These are phyloP conservation scores for Leptomonas pyrrhocoris DNA, from an alignment of 208 protist species.

Conservation along the genomic window DNA sequence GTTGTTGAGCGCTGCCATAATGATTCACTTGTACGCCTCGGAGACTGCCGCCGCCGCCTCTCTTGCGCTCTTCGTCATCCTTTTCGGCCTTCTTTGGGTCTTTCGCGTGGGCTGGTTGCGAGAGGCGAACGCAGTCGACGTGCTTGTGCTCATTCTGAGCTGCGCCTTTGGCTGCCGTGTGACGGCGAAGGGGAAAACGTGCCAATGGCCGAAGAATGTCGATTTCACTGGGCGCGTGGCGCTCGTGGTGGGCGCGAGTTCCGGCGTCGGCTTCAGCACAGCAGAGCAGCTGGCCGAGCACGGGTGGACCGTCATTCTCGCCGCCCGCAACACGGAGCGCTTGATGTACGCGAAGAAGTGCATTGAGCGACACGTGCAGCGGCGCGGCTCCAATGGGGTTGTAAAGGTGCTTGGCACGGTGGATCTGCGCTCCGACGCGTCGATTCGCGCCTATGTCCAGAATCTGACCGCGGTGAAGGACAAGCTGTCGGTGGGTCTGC, in stretches of 20 bases:
- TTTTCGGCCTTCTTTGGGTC: conserved; percentile 20
- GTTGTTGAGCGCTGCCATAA: conserved; percentile 7
- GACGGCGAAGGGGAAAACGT: conserved; percentile 48
- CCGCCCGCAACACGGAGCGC: conserved; percentile 55
- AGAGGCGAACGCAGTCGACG: conserved; percentile 14
- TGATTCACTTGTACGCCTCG: conserved; percentile 72
- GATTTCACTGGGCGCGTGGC: conserved; percentile 71
- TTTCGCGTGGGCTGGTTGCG: conserved; percentile 26
- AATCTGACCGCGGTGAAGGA: conserved; percentile 38
- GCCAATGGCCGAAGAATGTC: conserved; percentile 61
- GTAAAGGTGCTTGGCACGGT: conserved; percentile 72
- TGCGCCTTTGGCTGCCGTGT: conserved; percentile 52
- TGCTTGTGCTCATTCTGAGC: conserved; percentile 44
- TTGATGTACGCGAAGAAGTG: conserved; percentile 56
- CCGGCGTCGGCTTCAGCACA: conserved; percentile 77
- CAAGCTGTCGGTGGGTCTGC: conserved; percentile 54
- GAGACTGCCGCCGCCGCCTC: conserved; percentile 48
- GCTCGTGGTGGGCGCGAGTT: conserved; percentile 79
- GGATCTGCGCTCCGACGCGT: conserved; percentile 67
- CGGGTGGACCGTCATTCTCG: conserved; percentile 81
- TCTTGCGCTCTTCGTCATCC: conserved; percentile 20
- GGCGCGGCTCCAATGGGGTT: conserved; percentile 18
- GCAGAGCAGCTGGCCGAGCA: conserved; percentile 70
- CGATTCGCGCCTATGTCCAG: conserved; percentile 68
- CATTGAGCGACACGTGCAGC: conserved; percentile 39